These are phyloP conservation scores for Grifola frondosa DNA, from an alignment of 1,284 basidiomycete genomes.

Conservation along the genomic window DNA sequence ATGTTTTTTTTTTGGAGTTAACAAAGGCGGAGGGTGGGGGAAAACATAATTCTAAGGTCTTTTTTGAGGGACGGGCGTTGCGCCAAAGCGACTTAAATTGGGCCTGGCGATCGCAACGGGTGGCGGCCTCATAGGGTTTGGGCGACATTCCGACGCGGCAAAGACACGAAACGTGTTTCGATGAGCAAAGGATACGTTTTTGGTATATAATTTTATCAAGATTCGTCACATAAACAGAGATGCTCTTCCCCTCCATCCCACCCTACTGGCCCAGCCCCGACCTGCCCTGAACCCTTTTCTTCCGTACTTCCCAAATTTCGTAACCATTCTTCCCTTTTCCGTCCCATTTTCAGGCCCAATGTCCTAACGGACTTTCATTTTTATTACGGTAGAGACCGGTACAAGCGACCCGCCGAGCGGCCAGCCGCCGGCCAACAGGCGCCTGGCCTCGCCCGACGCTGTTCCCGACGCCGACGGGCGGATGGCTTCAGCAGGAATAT, in stretches of 20 bases:
- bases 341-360: conserved; percentile 10
- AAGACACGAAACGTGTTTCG: conserved; percentile 58
- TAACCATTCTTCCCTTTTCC: conserved; percentile 12
- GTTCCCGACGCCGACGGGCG: no score
- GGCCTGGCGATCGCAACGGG: conserved; percentile 49
- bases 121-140: conserved; percentile 39
- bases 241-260: conserved; percentile 14
- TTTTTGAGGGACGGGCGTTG: conserved; percentile 41
- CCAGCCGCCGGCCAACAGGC: no score
- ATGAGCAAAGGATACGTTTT: conserved; percentile 40
- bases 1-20: conserved; percentile 10
- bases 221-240: conserved; percentile 17
- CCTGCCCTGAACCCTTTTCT: conserved; percentile 10
- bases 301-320: conserved; percentile 10
- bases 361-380: no score
- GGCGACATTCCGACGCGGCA: conserved; percentile 46
- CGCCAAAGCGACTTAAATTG: conserved; percentile 41
- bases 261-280: conserved; percentile 11
- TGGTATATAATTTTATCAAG: conserved; percentile 27
- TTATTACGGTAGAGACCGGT: no score
- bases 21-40: conserved; percentile 28
- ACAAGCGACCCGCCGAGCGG: no score
- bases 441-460: no score
- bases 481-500: no score
- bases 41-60: conserved; percentile 33